phyloP scores from a whole-genome alignment of 441 rosid genomes.

The Populus hybrid region DNA sequence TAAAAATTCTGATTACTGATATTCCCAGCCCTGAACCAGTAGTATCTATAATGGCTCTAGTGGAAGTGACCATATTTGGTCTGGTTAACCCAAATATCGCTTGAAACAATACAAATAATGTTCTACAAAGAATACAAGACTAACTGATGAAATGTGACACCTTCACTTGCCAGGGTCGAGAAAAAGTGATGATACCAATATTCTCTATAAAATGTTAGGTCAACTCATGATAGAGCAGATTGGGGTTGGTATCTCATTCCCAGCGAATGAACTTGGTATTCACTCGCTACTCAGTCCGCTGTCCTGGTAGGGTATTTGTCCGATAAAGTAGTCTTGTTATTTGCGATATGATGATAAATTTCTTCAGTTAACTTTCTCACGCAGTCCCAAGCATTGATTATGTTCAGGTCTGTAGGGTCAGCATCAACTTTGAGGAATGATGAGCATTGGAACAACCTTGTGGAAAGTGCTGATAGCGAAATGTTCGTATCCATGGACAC shows the following conservation, averaged over 20 bases:
- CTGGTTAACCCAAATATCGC: neutral
- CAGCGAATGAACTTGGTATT: constrained; percentile 94
- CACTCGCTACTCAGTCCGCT: constrained; percentile 85
- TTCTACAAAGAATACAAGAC: too few species aligned
- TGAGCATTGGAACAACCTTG: constrained; percentile 74
- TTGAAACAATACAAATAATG: neutral
- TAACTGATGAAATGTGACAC: neutral
- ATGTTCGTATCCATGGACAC: constrained; percentile 46
- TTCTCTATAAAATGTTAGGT: constrained; percentile 94
- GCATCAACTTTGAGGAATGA: constrained; percentile 70
- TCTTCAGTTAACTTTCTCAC: neutral
- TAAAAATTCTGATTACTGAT: neutral
- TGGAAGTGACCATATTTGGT: neutral
- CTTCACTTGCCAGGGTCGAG: constrained; percentile 69
- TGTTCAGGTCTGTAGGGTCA: constrained; percentile 83
- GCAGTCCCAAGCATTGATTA: neutral
- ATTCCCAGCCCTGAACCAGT: neutral
- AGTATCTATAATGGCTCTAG: neutral
- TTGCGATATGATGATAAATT: neutral
- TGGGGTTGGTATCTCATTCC: constrained; percentile 77
- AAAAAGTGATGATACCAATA: constrained; percentile 88
- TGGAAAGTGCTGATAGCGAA: constrained; percentile 72
- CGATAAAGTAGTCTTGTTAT: neutral
- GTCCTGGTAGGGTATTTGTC: constrained; percentile 54
- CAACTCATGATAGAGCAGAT: constrained; percentile 59